Conservation (phyloP, 2,329 filamentous ascomycete genomes). For the Epichloe glyceriae region DNA sequence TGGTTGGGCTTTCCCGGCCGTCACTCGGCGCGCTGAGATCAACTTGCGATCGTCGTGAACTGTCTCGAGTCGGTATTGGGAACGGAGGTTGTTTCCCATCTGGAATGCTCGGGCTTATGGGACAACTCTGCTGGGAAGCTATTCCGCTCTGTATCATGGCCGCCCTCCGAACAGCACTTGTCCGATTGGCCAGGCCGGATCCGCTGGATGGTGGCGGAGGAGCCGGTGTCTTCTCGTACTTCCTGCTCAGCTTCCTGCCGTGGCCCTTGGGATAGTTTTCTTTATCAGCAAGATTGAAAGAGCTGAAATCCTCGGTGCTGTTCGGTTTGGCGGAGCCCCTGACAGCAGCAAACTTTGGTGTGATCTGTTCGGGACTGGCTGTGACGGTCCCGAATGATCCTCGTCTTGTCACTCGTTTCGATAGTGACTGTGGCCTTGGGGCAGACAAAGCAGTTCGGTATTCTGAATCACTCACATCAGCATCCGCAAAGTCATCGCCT, state of each 20-base stretch:
- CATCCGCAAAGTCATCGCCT: slow-evolving; percentile 46
- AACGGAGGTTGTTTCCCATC: slow-evolving; percentile 63
- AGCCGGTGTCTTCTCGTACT: slow-evolving; percentile 25
- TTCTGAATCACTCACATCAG: slow-evolving; percentile 52
- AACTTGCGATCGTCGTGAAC: slow-evolving; percentile 62
- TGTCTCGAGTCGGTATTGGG: slow-evolving; percentile 79
- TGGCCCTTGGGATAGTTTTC: slow-evolving; percentile 13
- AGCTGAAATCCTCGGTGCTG: slow-evolving; percentile 32
- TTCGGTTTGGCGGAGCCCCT: slow-evolving; percentile 21
- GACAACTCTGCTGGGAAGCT: slow-evolving; percentile 47
- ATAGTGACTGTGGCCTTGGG: slow-evolving; percentile 36
- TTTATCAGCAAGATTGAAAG: slow-evolving; percentile 24
- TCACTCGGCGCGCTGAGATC: slow-evolving; percentile 56
- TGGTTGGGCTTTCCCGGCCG: slow-evolving; percentile 64
- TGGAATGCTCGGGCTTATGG: slow-evolving; percentile 51
- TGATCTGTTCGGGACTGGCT: slow-evolving; percentile 30
- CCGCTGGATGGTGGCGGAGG: slow-evolving; percentile 9
- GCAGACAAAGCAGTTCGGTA: slow-evolving; percentile 54
- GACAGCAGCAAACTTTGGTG: slow-evolving; percentile 14
- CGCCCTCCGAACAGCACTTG: slow-evolving; percentile 57
- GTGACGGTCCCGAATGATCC: slow-evolving; percentile 25
- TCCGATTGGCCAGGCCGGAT: slow-evolving; percentile 26
- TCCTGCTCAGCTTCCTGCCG: slow-evolving; percentile 20
- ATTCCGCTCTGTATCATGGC: slow-evolving; percentile 73
- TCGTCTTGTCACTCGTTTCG: slow-evolving; percentile 28